phyloP scores from a whole-genome alignment of 306 rosid species.

The Canavalia gladiata region DNA sequence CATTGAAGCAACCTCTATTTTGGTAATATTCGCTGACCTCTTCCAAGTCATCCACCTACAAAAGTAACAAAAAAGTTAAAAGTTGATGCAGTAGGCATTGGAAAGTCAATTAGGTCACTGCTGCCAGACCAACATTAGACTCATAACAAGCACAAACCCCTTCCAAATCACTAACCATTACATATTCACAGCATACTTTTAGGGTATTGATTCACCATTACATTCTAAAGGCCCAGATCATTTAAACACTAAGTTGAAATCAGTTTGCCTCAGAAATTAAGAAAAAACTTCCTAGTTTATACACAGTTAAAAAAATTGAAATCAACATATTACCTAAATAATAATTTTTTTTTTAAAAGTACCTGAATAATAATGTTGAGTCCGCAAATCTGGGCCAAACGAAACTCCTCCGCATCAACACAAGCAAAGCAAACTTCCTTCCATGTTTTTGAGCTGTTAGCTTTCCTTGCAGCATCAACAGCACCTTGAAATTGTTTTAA shows the following conservation, averaged over 20 bases:
- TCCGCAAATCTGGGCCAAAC: constrained; percentile 98
- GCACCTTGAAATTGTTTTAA: constrained; percentile 97
- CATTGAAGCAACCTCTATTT: constrained; percentile 97
- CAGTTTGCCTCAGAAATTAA: constrained; percentile 19
- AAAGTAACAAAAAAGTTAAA: constrained; percentile 13
- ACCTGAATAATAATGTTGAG: constrained; percentile 94
- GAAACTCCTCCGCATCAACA: constrained; percentile 99
- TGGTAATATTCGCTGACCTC: constrained; percentile 99
- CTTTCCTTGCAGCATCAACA: constrained; percentile 99
- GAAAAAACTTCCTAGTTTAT: constrained; percentile 29
- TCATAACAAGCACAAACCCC: constrained; percentile 38
- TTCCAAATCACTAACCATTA: constrained; percentile 39
- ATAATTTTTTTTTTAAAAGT: constrained; percentile 53
- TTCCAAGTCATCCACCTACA: constrained; percentile 98
- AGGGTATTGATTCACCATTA: constrained; percentile 4
- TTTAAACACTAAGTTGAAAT: constrained; percentile 32
- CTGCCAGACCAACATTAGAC: constrained; percentile 8
- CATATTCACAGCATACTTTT: constrained; percentile 11
- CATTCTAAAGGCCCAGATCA: constrained; percentile 19
- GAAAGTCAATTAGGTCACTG: constrained; percentile 37
- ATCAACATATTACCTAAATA: constrained; percentile 72
- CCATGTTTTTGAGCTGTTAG: constrained; percentile 99
- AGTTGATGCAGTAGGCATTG: constrained; percentile 11
- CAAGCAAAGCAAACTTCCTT: constrained; percentile 99
- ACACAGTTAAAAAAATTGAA: constrained; percentile 25